Evolutionary conservation across 371 early-diverging fungal genomes (phyloP).

Genomic region (Mortierella sp.): DNA sequence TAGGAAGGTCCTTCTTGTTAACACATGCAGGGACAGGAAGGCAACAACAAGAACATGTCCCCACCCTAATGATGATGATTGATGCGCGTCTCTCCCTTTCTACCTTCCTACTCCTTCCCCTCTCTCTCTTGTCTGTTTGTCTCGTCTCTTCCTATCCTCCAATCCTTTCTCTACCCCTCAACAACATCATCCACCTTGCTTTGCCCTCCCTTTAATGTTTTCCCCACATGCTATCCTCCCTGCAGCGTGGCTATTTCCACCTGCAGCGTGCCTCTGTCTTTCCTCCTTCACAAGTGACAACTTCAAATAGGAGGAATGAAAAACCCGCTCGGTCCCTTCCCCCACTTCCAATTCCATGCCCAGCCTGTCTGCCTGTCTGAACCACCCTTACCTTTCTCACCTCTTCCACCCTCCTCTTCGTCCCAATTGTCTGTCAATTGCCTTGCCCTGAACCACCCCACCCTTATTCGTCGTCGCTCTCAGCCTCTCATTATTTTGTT

Average conservation of each 20-base stretch:
- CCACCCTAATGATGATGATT: neutral
- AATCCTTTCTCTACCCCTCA: neutral
- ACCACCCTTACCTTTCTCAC: no score
- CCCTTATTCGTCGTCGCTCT: neutral
- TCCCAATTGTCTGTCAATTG: neutral
- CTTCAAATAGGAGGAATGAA: no score
- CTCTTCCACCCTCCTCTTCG: no score
- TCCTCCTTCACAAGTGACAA: no score
- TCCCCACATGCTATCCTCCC: no score
- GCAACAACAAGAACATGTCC: neutral
- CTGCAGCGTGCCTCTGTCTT: no score
- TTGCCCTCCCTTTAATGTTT: no score
- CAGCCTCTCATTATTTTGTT: neutral
- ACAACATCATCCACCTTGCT: no score
- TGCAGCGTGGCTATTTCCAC: no score
- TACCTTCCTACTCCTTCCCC: neutral
- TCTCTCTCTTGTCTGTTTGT: neutral
- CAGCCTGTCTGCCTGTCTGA: neutral
- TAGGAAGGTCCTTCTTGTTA: neutral
- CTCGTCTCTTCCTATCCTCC: neutral
- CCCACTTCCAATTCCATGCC: neutral
- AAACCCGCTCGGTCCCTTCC: slow-evolving; percentile 1
- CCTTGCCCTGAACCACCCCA: neutral
- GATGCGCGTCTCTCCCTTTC: neutral
- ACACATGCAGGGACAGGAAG: neutral